Evolutionary conservation across 1,284 basidiomycete species (phyloP).

Genomic region (Moniliella sp.): DNA sequence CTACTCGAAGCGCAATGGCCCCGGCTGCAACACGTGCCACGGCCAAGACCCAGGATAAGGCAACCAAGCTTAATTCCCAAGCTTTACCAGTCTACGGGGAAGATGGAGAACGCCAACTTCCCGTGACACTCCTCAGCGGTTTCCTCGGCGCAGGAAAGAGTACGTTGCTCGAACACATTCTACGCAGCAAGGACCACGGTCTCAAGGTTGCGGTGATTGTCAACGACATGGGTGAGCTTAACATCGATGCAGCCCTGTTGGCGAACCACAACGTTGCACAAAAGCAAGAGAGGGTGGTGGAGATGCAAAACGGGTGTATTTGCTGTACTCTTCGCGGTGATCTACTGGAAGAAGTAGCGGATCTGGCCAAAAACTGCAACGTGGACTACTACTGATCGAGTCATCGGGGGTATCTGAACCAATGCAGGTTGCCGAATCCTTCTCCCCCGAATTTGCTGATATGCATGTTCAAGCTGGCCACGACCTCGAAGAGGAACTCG

Average conservation of each 20-base stretch:
- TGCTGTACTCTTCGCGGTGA: conserved; percentile 38
- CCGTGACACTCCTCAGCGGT: conserved; percentile 37
- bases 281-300: conserved; percentile 36
- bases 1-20: no score
- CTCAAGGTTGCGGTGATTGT: conserved; percentile 36
- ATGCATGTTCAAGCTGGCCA: conserved; percentile 29
- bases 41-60: no score
- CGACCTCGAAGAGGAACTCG: conserved; percentile 12
- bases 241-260: conserved; percentile 37
- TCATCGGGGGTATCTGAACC: conserved; percentile 38
- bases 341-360: conserved; percentile 37
- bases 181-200: conserved; percentile 36
- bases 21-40: no score
- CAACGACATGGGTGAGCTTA: conserved; percentile 37
- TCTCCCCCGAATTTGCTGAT: conserved; percentile 30
- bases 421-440: conserved; percentile 37
- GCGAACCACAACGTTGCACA: conserved; percentile 35
- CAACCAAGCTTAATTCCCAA: no score
- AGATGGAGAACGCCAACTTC: conserved; percentile 14
- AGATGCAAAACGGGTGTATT: conserved; percentile 39
- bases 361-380: conserved; percentile 31
- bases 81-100: no score
- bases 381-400: conserved; percentile 38
- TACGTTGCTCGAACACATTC: conserved; percentile 36
- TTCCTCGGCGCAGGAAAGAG: conserved; percentile 39